Evolutionary conservation across 768 basidiomycete genomes (phyloP).

Genomic region (Serendipita vermifera): DNA sequence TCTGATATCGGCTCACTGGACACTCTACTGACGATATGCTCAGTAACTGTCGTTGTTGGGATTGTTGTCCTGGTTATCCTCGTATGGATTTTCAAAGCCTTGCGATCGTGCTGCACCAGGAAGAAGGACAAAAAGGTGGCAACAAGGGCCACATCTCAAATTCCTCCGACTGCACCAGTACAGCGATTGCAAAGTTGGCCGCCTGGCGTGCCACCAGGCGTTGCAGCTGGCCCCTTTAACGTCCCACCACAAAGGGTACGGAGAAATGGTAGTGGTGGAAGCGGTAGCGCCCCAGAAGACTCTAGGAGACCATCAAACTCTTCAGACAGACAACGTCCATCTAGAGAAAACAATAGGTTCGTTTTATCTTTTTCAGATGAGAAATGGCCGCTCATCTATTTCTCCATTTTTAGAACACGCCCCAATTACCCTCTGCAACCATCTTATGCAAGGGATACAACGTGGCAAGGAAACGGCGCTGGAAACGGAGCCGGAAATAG

Average conservation of each 20-base stretch:
- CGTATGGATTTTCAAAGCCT: conserved; percentile 29
- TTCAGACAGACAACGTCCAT: background rate
- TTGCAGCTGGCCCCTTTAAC: conserved; percentile 8
- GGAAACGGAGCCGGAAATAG: background rate
- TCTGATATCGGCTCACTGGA: too few species aligned
- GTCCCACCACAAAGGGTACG: conserved; percentile 2
- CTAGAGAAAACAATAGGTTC: background rate
- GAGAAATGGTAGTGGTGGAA: background rate
- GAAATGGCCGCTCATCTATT: background rate
- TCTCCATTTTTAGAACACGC: background rate
- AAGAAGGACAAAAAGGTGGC: background rate
- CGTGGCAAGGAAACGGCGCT: background rate
- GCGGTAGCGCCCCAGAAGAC: background rate
- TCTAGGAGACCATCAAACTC: background rate
- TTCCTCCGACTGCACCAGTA: background rate
- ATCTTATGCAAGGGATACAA: conserved; percentile 5
- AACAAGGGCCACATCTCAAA: background rate
- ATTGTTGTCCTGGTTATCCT: conserved; percentile 48
- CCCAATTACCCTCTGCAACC: conserved; percentile 1
- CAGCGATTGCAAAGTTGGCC: conserved; percentile 6
- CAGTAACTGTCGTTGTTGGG: conserved; percentile 57
- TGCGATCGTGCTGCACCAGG: background rate
- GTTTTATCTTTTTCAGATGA: background rate
- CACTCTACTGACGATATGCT: too few species aligned
- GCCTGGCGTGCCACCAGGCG: background rate